Evolutionary conservation across 2,329 filamentous ascomycete genomes (phyloP).

Genomic region (Neopestalotiopsis clavispora): DNA sequence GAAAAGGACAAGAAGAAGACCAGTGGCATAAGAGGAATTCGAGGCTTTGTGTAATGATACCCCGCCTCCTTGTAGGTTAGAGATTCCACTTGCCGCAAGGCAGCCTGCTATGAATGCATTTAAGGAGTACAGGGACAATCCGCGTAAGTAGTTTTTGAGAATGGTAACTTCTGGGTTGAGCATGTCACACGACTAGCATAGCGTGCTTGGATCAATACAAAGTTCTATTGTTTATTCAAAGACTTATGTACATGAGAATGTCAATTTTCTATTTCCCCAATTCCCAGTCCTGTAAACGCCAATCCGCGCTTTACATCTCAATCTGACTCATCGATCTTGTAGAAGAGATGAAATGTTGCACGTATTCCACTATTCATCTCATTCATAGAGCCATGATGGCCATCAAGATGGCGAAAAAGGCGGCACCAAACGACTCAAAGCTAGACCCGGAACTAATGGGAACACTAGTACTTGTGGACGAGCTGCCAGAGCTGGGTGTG

Average conservation of each 20-base stretch:
- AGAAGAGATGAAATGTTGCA: background rate
- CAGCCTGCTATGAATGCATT: background rate
- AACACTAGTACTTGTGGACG: conserved; percentile 4
- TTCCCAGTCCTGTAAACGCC: conserved; percentile 1
- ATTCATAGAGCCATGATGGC: conserved; percentile 19
- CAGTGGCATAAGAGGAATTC: conserved; percentile 42
- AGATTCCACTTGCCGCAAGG: background rate
- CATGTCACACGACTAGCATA: too few species aligned
- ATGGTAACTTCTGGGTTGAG: background rate
- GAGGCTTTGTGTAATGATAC: conserved; percentile 37
- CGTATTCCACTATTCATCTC: background rate
- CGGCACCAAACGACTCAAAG: conserved; percentile 19
- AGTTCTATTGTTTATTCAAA: conserved; percentile 13
- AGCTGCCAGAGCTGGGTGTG: background rate
- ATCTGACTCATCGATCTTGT: background rate
- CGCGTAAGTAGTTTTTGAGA: background rate
- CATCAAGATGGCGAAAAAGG: conserved; percentile 19
- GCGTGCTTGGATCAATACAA: background rate
- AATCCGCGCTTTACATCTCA: background rate
- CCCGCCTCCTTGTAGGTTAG: background rate
- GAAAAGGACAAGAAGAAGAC: conserved; percentile 49
- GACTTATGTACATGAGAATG: background rate
- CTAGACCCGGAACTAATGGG: conserved; percentile 2
- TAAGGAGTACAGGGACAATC: background rate
- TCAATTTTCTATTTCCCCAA: background rate